Conservation (phyloP, 2,329 filamentous ascomycete species). For the Colletotrichum filicis region DNA sequence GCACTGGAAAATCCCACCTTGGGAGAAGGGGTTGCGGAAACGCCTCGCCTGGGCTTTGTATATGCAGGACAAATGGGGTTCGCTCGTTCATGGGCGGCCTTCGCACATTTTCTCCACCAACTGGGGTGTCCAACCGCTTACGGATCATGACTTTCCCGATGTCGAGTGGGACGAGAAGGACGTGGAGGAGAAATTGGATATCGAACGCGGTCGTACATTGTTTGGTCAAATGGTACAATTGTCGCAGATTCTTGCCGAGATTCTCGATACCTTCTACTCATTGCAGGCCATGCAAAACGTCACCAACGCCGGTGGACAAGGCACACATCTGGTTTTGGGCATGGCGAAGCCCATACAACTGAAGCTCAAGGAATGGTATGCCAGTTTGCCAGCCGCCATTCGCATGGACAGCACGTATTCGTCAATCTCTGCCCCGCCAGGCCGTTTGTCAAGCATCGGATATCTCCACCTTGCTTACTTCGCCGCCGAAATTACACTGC, state of each 20-base stretch:
- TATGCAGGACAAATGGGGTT: conserved; percentile 94
- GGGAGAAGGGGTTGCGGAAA: conserved; percentile 88
- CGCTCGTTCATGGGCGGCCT: conserved; percentile 85
- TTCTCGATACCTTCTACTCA: conserved; percentile 86
- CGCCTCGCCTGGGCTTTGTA: conserved; percentile 91
- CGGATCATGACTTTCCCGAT: conserved; percentile 77
- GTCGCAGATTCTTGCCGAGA: conserved; percentile 80
- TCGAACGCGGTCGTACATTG: conserved; percentile 74
- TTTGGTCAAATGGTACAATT: conserved; percentile 82
- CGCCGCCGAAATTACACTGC: conserved; percentile 92
- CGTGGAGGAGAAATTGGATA: conserved; percentile 70
- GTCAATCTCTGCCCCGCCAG: conserved; percentile 50
- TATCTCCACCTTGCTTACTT: conserved; percentile 94
- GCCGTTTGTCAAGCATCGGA: conserved; percentile 70
- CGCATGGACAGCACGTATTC: conserved; percentile 73
- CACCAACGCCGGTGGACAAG: conserved; percentile 72
- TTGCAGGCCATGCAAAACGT: conserved; percentile 79
- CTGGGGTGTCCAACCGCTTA: conserved; percentile 81
- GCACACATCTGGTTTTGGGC: conserved; percentile 77
- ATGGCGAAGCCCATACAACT: conserved; percentile 85
- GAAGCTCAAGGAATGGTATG: conserved; percentile 85
- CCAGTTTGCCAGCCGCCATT: conserved; percentile 69
- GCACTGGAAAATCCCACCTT: conserved; percentile 86
- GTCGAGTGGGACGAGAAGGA: conserved; percentile 73
- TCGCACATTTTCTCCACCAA: conserved; percentile 77